Evolutionary conservation across 2,329 filamentous ascomycete species (phyloP), one percentile per base, ranked within the genome.

Genomic region (Pestalotiopsis sp.): DNA sequence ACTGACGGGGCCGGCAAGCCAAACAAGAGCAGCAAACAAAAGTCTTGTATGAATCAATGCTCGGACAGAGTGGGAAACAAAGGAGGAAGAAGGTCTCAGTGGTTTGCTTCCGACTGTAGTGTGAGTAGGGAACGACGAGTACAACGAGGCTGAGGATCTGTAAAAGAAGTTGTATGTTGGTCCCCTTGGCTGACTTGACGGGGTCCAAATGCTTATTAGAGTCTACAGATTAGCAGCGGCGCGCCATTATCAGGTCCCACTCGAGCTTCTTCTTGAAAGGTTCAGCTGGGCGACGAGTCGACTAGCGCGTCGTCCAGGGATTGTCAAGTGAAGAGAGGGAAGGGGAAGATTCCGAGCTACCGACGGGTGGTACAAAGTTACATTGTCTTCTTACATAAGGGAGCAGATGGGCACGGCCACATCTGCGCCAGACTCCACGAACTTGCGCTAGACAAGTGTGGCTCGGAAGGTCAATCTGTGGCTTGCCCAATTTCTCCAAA

Each of bases 271-370:
- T 17, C 20, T 36, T 27, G 23, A 23, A 17, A 36, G 57, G n/a
- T 59, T 59, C 23, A 59, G 27, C 27, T 31, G 27, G 27, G 27
- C 5, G 27, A 27, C 25, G 57, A 36, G 4, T 27, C 27, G 23
- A 27, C 20, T 59, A 59, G 57, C 57, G 57, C 57, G 57, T 59
- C 57, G 23, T 59, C 20, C 27, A 59, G 57, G 57, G 57, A 36
- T 59, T 59, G 23, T 13, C 27, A 31, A 31, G 27, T 31, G 27
- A 31, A 31, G 27, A 6, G 7, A 31, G 27, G 27, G 20, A 25
- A 23, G 56, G 23, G 23, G 12, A 59, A 59, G 20, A 7, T 14
- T 4, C 57, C 27, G 45, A 52, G 57, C 57, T 59, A 59, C 45
- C 14, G 57, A 23, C 7, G 23, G 9, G 20, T 23, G 14, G 20